Conservation (phyloP, 306 rosid species). For the Vicia villosa region DNA sequence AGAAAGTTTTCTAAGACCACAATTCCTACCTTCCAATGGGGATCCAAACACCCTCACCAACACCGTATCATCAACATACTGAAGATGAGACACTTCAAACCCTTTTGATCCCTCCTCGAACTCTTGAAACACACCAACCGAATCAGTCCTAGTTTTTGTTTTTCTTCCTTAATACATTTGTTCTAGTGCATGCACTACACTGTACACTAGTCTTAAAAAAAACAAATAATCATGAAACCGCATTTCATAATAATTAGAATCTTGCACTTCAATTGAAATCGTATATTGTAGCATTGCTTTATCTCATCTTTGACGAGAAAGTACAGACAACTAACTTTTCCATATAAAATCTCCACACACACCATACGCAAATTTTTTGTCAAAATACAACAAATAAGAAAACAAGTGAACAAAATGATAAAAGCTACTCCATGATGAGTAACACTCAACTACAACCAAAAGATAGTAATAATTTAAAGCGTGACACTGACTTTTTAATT, state of each 20-base stretch:
- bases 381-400: neutral
- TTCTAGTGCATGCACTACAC: too few species aligned
- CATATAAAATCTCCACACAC: neutral
- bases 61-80: too few species aligned
- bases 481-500: constrained; percentile 37
- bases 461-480: constrained; percentile 48
- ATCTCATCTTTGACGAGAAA: constrained; percentile 7
- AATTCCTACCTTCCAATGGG: too few species aligned
- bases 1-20: too few species aligned
- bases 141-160: too few species aligned
- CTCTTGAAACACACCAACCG: too few species aligned
- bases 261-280: neutral
- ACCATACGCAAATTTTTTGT: neutral
- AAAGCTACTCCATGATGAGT: constrained; percentile 54
- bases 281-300: constrained; percentile 3
- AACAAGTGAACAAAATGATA: constrained; percentile 26
- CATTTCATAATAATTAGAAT: neutral
- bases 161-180: too few species aligned
- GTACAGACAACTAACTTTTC: constrained; percentile 18
- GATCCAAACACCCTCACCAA: too few species aligned
- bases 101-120: too few species aligned
- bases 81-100: too few species aligned
- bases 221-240: constrained; percentile 3
- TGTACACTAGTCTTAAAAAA: too few species aligned
- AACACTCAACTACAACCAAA: constrained; percentile 43